Evolutionary conservation across 164 flowering plant species (phyloP).

Genomic region (Protea cynaroides): DNA sequence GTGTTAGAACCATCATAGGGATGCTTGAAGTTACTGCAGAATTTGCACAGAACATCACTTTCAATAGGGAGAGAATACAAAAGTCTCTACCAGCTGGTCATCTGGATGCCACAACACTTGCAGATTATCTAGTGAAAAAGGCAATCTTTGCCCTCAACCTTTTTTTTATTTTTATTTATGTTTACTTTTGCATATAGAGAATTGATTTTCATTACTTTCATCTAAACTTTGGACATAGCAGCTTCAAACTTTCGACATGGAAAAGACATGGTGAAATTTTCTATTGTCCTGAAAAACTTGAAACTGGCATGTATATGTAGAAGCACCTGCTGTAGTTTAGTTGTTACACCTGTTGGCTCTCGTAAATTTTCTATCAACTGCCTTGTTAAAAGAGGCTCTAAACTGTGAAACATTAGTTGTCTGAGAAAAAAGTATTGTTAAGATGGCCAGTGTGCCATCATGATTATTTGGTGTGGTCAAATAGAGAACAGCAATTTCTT

Average conservation of each 20-base stretch:
- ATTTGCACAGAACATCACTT: conserved; percentile 88
- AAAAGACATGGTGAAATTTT: neutral
- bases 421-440: too few relatives aligned
- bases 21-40: conserved; percentile 98
- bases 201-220: neutral
- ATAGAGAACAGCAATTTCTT: too few relatives aligned
- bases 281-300: neutral
- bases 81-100: conserved; percentile 89
- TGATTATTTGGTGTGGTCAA: too few relatives aligned
- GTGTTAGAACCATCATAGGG: conserved; percentile 72
- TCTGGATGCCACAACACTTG: conserved; percentile 99
- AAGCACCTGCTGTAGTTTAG: neutral
- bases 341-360: neutral
- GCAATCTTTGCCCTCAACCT: conserved; percentile 31
- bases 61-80: conserved; percentile 62
- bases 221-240: neutral
- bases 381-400: too few relatives aligned
- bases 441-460: too few relatives aligned
- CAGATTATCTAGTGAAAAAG: conserved; percentile 97
- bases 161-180: neutral
- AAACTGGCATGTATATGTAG: neutral
- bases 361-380: neutral
- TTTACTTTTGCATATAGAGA: neutral
- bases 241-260: neutral
- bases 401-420: too few relatives aligned